Conservation (phyloP, 2,329 filamentous ascomycete species). For the Pyricularia sp. region DNA sequence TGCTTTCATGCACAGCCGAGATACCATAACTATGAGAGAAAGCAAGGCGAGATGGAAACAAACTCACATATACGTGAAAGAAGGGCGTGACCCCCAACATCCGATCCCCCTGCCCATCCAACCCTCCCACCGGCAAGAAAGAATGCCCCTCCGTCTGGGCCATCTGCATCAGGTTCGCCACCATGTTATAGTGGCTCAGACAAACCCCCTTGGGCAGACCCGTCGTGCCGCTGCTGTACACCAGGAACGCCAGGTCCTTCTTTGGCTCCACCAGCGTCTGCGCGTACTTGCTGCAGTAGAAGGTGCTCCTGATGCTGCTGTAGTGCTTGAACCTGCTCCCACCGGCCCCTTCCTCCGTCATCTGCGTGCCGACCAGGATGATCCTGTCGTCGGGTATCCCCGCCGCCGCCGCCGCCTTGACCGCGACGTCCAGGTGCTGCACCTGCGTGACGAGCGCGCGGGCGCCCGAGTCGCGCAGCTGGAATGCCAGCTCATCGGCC, state of each 20-base stretch:
- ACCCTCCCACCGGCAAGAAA: slow-evolving; percentile 46
- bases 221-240: slow-evolving; percentile 86
- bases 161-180: slow-evolving; percentile 60
- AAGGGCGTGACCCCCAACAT: slow-evolving; percentile 77
- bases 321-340: slow-evolving; percentile 65
- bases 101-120: slow-evolving; percentile 57
- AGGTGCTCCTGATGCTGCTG: slow-evolving; percentile 56
- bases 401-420: slow-evolving; percentile 57
- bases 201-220: slow-evolving; percentile 88
- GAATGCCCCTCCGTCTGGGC: slow-evolving; percentile 42
- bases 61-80: slow-evolving; percentile 77
- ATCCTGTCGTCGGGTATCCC: slow-evolving; percentile 66
- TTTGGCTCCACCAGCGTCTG: slow-evolving; percentile 51
- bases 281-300: slow-evolving; percentile 46
- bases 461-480: slow-evolving; percentile 70
- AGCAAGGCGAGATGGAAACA: too few relatives aligned
- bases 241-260: slow-evolving; percentile 72
- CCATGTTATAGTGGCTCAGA: slow-evolving; percentile 74
- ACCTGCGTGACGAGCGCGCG: slow-evolving; percentile 68
- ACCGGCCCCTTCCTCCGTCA: slow-evolving; percentile 10
- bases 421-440: slow-evolving; percentile 53
- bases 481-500: slow-evolving; percentile 71
- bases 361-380: slow-evolving; percentile 62
- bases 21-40: too few relatives aligned
- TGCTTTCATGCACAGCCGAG: too few relatives aligned